Conservation (phyloP, 2,329 filamentous ascomycete genomes). For the Ophiostoma sp. region DNA sequence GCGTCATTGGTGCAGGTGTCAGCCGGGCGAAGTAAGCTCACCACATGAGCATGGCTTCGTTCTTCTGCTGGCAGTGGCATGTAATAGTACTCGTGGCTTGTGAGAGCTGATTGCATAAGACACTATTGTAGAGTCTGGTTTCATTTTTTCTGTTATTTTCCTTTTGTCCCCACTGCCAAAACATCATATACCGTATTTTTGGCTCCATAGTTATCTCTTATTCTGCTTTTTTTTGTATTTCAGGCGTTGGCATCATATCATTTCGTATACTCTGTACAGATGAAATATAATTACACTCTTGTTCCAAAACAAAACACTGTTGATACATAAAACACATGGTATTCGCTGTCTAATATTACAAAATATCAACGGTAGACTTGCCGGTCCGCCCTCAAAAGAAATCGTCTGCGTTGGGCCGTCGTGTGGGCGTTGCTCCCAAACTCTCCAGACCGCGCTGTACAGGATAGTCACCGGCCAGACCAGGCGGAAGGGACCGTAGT, state of each 20-base stretch:
- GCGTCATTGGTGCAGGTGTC: conserved; percentile 94
- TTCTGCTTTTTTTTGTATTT: not conserved
- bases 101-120: not conserved
- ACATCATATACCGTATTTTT: not conserved
- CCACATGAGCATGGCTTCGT: not conserved
- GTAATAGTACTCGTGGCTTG: conserved; percentile 5
- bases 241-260: conserved; percentile 21
- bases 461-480: conserved; percentile 34
- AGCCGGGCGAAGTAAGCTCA: conserved; percentile 63
- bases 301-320: not conserved
- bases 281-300: conserved; percentile 8
- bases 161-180: conserved; percentile 4
- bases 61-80: not conserved
- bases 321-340: not conserved
- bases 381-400: conserved; percentile 19
- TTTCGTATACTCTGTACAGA: not conserved
- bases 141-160: not conserved
- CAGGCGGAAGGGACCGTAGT: conserved; percentile 34
- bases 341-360: conserved; percentile 10
- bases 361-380: not conserved
- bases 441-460: conserved; percentile 49
- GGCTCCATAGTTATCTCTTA: not conserved
- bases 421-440: conserved; percentile 47
- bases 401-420: conserved; percentile 36
- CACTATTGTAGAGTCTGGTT: not conserved